phyloP scores from a whole-genome alignment of 2,329 filamentous ascomycete genomes.

The Bipolaris oryzae region DNA sequence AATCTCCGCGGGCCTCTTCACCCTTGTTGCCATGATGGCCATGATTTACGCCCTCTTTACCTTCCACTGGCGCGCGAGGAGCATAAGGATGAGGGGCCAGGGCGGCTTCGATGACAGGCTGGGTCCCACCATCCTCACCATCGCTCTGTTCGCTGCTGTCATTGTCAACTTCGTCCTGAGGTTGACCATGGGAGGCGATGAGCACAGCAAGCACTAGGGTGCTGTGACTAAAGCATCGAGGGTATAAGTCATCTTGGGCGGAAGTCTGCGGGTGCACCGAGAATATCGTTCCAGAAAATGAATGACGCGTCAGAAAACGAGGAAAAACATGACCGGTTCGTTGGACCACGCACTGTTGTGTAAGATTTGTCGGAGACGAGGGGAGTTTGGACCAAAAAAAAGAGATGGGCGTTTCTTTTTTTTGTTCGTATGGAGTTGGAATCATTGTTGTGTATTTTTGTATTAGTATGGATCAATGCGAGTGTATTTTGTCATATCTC shows the following conservation, averaged over 20 bases:
- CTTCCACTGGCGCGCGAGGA: conserved; percentile 96
- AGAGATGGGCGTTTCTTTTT: conserved; percentile 2
- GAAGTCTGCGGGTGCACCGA: background rate
- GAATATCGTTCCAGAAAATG: background rate
- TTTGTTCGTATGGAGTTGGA: background rate
- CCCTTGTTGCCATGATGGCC: conserved; percentile 87
- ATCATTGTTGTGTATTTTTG: background rate
- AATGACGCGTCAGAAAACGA: background rate
- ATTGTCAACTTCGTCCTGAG: conserved; percentile 89
- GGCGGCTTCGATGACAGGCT: conserved; percentile 96
- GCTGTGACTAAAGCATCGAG: background rate
- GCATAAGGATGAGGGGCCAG: conserved; percentile 87
- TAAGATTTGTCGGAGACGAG: background rate
- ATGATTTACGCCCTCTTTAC: conserved; percentile 96
- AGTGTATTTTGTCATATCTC: background rate
- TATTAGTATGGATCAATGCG: conserved; percentile 1
- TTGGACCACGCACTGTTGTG: background rate
- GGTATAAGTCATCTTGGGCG: background rate
- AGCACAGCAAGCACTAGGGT: conserved; percentile 15
- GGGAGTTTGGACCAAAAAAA: background rate
- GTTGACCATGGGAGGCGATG: conserved; percentile 33
- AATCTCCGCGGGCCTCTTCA: conserved; percentile 93
- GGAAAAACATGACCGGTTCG: background rate
- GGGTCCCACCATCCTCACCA: conserved; percentile 86
- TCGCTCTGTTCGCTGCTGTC: conserved; percentile 86